A percentile compares a stretch with the other conserved stretches of the same genome.
phyloP scores from a whole-genome alignment of 176 grass and related monocot species.

The Pharus latifolius region DNA sequence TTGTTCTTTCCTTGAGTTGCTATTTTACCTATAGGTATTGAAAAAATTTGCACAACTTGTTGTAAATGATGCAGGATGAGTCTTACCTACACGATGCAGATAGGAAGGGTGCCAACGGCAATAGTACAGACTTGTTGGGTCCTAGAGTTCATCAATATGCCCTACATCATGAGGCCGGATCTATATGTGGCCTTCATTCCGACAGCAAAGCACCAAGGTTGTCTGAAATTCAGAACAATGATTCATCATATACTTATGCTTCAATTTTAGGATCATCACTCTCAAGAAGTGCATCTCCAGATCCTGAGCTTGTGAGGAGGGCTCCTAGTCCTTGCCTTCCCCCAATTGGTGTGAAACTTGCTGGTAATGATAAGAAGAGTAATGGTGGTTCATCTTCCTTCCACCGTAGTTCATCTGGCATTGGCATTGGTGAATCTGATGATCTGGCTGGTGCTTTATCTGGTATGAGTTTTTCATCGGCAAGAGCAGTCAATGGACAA shows the following conservation, averaged over 20 bases:
- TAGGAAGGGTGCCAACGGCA: background rate
- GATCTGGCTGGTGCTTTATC: constrained; percentile 18
- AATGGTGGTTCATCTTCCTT: constrained; percentile 12
- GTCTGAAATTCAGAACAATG: constrained; percentile 8
- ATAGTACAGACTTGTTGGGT: background rate
- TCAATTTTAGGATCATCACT: constrained; percentile 36
- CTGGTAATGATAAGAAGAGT: background rate
- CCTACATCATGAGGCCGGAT: background rate
- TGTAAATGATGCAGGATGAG: constrained; percentile 11
- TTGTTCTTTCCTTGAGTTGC: background rate
- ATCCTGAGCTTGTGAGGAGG: constrained; percentile 16
- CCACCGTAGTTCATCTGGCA: background rate
- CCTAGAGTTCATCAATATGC: background rate
- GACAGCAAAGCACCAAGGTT: constrained; percentile 4
- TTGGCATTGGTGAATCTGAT: background rate
- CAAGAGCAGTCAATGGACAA: background rate
- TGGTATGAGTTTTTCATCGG: constrained; percentile 3
- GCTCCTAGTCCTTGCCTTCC: constrained; percentile 18
- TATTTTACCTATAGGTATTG: background rate
- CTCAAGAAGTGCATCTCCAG: constrained; percentile 28
- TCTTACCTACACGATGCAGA: background rate
- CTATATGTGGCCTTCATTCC: constrained; percentile 2
- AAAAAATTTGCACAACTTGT: background rate
- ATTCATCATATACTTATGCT: constrained; percentile 10
- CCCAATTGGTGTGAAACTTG: constrained; percentile 28